Percentiles rank a stretch among this genome's conserved stretches.
These are phyloP conservation scores for Alternaria sp. DNA, from an alignment of 2,329 filamentous ascomycete species.

Conservation along the genomic window DNA sequence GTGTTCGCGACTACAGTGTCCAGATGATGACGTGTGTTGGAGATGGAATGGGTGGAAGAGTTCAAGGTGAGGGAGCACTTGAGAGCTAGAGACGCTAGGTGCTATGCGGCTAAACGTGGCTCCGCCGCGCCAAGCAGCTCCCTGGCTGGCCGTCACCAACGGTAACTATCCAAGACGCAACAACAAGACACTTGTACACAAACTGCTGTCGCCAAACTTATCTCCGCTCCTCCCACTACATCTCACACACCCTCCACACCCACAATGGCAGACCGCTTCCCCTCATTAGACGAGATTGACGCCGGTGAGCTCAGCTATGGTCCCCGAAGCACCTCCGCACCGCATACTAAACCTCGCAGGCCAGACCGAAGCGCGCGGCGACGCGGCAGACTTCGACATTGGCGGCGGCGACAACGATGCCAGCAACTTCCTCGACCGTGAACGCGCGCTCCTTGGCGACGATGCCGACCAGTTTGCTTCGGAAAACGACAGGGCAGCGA, in stretches of 20 bases:
- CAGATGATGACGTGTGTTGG: slow-evolving; percentile 26
- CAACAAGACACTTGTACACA: slow-evolving; percentile 23
- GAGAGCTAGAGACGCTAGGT: slow-evolving; percentile 29
- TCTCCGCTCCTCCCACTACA: neutral
- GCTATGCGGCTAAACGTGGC: slow-evolving; percentile 27
- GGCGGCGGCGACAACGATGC: slow-evolving; percentile 65
- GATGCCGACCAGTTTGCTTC: slow-evolving; percentile 91
- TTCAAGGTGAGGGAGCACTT: slow-evolving; percentile 14
- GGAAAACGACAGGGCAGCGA: slow-evolving; percentile 70
- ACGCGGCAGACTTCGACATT: slow-evolving; percentile 51
- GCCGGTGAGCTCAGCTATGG: slow-evolving; percentile 51
- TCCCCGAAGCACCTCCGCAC: slow-evolving; percentile 27
- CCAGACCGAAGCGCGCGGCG: slow-evolving; percentile 69
- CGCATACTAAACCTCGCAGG: slow-evolving; percentile 56
- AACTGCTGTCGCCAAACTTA: slow-evolving; percentile 22
- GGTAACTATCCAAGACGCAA: slow-evolving; percentile 17
- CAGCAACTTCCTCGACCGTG: slow-evolving; percentile 88
- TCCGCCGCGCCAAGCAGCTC: slow-evolving; percentile 23
- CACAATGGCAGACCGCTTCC: slow-evolving; percentile 59
- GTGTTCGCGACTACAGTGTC: slow-evolving; percentile 13
- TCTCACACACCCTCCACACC: slow-evolving; percentile 7
- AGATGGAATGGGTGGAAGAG: slow-evolving; percentile 18
- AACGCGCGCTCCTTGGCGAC: slow-evolving; percentile 88
- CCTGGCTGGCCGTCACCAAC: slow-evolving; percentile 20
- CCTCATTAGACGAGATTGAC: slow-evolving; percentile 60